Base-by-base conservation (phyloP, 2,329 filamentous ascomycete genomes). In the Neobulgaria alba region DNA sequence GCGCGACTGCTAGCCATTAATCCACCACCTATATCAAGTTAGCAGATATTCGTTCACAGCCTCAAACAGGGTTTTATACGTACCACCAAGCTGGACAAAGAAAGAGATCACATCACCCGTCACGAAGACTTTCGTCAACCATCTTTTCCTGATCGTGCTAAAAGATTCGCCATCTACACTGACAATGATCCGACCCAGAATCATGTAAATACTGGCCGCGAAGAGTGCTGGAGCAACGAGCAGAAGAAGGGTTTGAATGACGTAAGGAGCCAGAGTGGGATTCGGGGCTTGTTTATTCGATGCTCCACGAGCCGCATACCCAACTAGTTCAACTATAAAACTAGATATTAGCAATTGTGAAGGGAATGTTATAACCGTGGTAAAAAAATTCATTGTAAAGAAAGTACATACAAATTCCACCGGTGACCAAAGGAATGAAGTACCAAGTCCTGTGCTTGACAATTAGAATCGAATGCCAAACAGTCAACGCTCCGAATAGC, bases 101-200 rank as follows among this genome's bases (percentile, higher is more conserved):
- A 71, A 68, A 5, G 61, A 63, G 3, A 70, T 37, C 2, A 69
- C 53, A 42, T 71, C 68, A 7, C 65, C 64, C 10, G 53, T 45
- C 7, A 71, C 66, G 36, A 71, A 71, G 36, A 69, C 55, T 39
- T 66, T 67, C 7, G 67, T 70, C 3, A 70, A 52, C 59, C 62
- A 65, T 14, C 34, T 59, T 0, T 57, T 52, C 0, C 58, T 56
- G 23, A 71, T 61, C 12, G 67, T 51, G 0, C 65, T 61, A 33
- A 61, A 54, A 0, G 53, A 38, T 19, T 62, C 60, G 5, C 62
- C 66, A 23, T 62, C 56, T 3, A 60, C 58, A 10, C 55, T 48
- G 3, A 44, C 39, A 17, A 64, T 58, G 10, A 65, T 44, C 2
- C 63, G 58, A 10, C 62, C 59, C 8, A 66, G 57, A 18, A 57